These are phyloP conservation scores for Colletotrichum sp. DNA, from an alignment of 2,329 filamentous ascomycete species.

Conservation along the genomic window DNA sequence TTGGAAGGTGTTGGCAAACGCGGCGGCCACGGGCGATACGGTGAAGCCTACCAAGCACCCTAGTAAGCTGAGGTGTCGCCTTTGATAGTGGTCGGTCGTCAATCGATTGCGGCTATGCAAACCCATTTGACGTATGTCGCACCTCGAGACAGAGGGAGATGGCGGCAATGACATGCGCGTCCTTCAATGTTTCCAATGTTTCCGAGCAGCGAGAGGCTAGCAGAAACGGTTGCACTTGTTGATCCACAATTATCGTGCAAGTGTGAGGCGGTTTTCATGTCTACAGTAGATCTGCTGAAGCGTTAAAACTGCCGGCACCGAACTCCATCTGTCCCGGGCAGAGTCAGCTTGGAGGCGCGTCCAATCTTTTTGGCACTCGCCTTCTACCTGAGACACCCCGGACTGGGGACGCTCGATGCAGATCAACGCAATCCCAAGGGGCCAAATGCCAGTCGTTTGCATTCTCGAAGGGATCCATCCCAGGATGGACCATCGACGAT, in stretches of 20 bases:
- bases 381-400: constrained; percentile 7
- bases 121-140: neutral
- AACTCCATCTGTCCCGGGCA: neutral
- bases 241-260: neutral
- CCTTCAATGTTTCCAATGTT: neutral
- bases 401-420: constrained; percentile 1
- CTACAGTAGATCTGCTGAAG: neutral
- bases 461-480: constrained; percentile 7
- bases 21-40: neutral
- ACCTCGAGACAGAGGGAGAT: neutral
- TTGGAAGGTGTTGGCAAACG: neutral
- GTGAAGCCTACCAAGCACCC: neutral
- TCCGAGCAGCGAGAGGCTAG: neutral
- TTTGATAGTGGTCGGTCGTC: neutral
- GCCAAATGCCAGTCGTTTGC: constrained; percentile 12
- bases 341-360: neutral
- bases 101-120: neutral
- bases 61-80: neutral
- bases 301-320: neutral
- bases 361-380: neutral
- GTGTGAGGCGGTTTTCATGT: neutral
- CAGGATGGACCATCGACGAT: constrained; percentile 11
- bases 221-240: neutral
- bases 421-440: constrained; percentile 8
- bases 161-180: neutral